These are phyloP conservation scores for Penicillium sp. DNA, from an alignment of 2,329 filamentous ascomycete species.

Conservation along the genomic window DNA sequence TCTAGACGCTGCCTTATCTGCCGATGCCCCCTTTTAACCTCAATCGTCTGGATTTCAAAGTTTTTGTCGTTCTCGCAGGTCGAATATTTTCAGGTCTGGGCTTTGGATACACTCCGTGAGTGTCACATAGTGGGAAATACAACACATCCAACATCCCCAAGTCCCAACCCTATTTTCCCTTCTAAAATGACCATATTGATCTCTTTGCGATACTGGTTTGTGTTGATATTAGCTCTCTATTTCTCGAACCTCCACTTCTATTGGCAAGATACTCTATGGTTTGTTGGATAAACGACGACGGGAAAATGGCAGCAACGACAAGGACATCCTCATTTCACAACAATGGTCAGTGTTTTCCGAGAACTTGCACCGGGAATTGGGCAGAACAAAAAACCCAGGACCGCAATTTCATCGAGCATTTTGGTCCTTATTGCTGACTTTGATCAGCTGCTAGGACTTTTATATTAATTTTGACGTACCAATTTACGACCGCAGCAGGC, in stretches of 20 bases:
- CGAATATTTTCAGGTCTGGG: not conserved
- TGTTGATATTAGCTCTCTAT: not conserved
- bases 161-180: not conserved
- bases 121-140: not conserved
- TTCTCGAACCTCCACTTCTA: not conserved
- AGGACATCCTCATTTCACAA: not conserved
- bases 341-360: not conserved
- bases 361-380: too few relatives aligned
- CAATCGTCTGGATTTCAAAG: not conserved
- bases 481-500: not conserved
- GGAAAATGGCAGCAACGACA: not conserved
- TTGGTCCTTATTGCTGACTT: not conserved
- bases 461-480: not conserved
- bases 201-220: not conserved
- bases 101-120: not conserved
- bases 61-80: not conserved
- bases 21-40: not conserved
- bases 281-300: not conserved
- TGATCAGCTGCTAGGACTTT: not conserved
- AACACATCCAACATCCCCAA: not conserved
- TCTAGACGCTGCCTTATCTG: not conserved
- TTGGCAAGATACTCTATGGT: too few relatives aligned
- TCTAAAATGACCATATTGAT: not conserved
- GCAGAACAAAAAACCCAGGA: not conserved
- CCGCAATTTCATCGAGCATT: not conserved